phyloP scores from a whole-genome alignment of 805 yeast genomes.

The Teunomyces pallodes region DNA sequence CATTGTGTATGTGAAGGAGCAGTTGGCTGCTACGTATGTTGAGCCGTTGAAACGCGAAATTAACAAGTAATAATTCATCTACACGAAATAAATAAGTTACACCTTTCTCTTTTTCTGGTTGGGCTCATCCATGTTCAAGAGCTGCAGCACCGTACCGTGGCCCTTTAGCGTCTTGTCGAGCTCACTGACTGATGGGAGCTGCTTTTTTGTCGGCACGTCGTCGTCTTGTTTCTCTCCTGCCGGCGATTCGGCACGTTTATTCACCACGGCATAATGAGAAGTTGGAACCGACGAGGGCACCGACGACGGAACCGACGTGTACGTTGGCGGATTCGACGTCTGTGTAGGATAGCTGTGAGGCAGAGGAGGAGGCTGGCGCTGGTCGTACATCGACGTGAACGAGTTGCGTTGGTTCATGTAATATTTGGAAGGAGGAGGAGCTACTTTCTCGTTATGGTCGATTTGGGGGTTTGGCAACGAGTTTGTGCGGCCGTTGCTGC shows the following conservation, averaged over 20 bases:
- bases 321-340: background rate
- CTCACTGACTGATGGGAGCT: conserved; percentile 37
- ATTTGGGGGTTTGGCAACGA: conserved; percentile 19
- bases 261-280: conserved; percentile 1
- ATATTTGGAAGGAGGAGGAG: background rate
- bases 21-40: conserved; percentile 48
- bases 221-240: background rate
- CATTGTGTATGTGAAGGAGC: conserved; percentile 76
- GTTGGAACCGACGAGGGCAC: no score
- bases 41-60: conserved; percentile 61
- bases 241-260: no score
- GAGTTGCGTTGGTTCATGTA: conserved; percentile 16
- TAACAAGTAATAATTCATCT: background rate
- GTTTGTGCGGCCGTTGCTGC: conserved; percentile 15
- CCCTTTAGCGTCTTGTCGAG: conserved; percentile 29
- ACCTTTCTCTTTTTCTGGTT: conserved; percentile 10
- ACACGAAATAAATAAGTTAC: background rate
- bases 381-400: conserved; percentile 17
- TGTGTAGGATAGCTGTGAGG: background rate
- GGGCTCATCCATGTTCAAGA: conserved; percentile 4
- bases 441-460: conserved; percentile 7
- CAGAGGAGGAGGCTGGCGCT: conserved; percentile 4
- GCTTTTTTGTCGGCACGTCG: conserved; percentile 11
- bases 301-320: background rate
- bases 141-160: conserved; percentile 1